These are phyloP conservation scores for Yamadazyma jaroonii DNA, from an alignment of 1,139 yeast species.

Conservation along the genomic window DNA sequence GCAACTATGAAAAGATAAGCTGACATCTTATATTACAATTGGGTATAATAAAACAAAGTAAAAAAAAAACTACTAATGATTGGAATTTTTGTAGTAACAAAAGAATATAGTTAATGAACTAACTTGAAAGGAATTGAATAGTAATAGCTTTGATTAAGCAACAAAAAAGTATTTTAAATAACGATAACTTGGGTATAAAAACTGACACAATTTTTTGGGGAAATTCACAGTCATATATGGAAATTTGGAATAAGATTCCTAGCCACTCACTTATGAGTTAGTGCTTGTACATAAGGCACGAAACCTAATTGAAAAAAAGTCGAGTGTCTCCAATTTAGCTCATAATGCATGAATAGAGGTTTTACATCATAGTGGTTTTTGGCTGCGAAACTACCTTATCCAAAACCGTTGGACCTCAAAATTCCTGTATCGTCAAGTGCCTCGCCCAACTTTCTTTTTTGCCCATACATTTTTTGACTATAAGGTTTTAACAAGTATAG, in stretches of 20 bases:
- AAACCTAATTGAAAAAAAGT: no score
- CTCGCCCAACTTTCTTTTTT: not conserved
- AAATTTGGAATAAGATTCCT: no score
- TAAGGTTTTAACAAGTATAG: not conserved
- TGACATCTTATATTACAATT: constrained; percentile 9
- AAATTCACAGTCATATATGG: no score
- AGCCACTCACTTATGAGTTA: no score
- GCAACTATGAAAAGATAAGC: constrained; percentile 15
- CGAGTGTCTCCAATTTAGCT: not conserved
- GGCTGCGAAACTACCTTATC: not conserved
- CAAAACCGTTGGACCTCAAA: not conserved
- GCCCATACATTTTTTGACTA: not conserved
- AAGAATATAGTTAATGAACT: not conserved
- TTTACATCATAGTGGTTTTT: not conserved
- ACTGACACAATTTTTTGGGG: no score
- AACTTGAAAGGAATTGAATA: not conserved
- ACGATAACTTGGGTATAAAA: no score
- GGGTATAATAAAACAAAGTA: not conserved
- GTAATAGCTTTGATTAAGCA: not conserved
- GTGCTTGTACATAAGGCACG: no score
- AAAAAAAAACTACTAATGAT: not conserved
- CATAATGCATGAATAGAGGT: not conserved
- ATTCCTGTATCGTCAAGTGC: constrained; percentile 1
- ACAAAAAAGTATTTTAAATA: not conserved
- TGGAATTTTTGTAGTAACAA: not conserved